Evolutionary conservation across 1,284 basidiomycete species (phyloP).

Genomic region (Microbotryum scabiosae): DNA sequence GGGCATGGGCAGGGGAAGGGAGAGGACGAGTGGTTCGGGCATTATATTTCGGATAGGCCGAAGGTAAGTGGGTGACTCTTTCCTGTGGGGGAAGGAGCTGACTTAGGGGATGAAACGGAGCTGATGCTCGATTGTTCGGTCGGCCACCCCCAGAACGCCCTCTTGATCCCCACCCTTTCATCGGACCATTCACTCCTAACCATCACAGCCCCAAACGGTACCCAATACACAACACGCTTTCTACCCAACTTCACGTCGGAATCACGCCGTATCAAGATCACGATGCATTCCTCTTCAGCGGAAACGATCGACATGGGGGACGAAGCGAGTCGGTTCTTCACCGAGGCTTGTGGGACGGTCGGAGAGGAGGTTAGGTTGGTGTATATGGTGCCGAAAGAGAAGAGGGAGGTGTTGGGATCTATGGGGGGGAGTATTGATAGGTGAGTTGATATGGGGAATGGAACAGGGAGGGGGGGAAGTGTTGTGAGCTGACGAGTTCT

Average conservation of each 20-base stretch:
- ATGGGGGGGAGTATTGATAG: slow-evolving; percentile 1
- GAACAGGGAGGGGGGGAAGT: too few relatives aligned
- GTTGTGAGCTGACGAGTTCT: not conserved
- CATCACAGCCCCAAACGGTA: not conserved
- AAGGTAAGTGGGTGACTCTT: slow-evolving; percentile 2
- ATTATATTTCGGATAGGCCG: not conserved
- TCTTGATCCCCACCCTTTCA: slow-evolving; percentile 2
- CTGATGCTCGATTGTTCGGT: not conserved
- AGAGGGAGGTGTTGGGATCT: slow-evolving; percentile 2
- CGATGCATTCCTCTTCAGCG: slow-evolving; percentile 1
- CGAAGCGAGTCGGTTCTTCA: slow-evolving; percentile 11
- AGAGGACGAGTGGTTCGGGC: slow-evolving; percentile 3
- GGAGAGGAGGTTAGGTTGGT: slow-evolving; percentile 4
- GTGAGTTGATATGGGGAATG: not conserved
- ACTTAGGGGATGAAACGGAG: too few relatives aligned
- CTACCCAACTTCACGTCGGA: not conserved
- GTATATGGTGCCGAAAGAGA: not conserved
- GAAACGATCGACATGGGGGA: slow-evolving; percentile 9
- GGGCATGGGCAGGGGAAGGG: too few relatives aligned
- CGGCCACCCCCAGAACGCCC: not conserved
- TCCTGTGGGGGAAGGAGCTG: too few relatives aligned
- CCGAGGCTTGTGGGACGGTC: not conserved
- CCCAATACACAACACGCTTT: not conserved
- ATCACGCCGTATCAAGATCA: not conserved
- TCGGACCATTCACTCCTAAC: not conserved